phyloP scores from a whole-genome alignment of 495 filamentous ascomycete genomes.

The Penicillium arizonense region DNA sequence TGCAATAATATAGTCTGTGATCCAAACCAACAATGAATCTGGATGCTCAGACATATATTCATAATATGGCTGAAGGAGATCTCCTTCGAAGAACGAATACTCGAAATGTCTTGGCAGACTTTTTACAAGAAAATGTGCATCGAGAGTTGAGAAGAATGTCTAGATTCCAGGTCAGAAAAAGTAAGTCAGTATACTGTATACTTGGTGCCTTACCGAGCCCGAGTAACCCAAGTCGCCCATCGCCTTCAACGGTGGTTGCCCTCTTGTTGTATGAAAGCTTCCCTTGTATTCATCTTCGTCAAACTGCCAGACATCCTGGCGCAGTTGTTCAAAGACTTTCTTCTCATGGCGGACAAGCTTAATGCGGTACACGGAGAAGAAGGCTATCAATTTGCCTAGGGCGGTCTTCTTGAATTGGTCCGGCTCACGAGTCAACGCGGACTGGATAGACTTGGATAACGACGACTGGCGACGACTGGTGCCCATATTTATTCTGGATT shows the following conservation, averaged over 20 bases:
- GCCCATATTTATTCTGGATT: slow-evolving; percentile 19
- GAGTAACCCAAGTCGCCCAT: slow-evolving; percentile 61
- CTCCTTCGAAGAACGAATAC: slow-evolving; percentile 63
- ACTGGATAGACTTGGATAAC: slow-evolving; percentile 34
- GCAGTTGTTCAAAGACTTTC: slow-evolving; percentile 28
- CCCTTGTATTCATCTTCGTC: slow-evolving; percentile 52
- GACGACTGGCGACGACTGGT: slow-evolving; percentile 28
- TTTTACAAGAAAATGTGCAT: slow-evolving; percentile 63
- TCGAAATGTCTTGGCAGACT: slow-evolving; percentile 65
- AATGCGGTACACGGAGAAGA: slow-evolving; percentile 36
- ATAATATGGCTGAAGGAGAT: slow-evolving; percentile 59
- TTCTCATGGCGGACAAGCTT: slow-evolving; percentile 32
- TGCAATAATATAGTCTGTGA: slow-evolving; percentile 62
- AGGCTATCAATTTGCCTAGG: slow-evolving; percentile 28
- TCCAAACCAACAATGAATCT: slow-evolving; percentile 60
- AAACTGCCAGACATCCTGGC: slow-evolving; percentile 47
- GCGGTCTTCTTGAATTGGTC: slow-evolving; percentile 24
- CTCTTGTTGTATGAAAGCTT: slow-evolving; percentile 45
- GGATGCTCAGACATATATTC: slow-evolving; percentile 58
- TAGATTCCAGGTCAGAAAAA: slow-evolving; percentile 7
- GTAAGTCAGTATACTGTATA: not conserved
- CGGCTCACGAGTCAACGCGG: slow-evolving; percentile 31
- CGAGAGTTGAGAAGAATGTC: slow-evolving; percentile 66
- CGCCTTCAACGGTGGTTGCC: slow-evolving; percentile 34
- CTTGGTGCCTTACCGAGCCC: slow-evolving; percentile 45